Percentiles rank a stretch among this genome's conserved stretches.
Evolutionary conservation across 2,329 filamentous ascomycete genomes (phyloP).

Genomic region (Phyllosticta citribraziliensis): DNA sequence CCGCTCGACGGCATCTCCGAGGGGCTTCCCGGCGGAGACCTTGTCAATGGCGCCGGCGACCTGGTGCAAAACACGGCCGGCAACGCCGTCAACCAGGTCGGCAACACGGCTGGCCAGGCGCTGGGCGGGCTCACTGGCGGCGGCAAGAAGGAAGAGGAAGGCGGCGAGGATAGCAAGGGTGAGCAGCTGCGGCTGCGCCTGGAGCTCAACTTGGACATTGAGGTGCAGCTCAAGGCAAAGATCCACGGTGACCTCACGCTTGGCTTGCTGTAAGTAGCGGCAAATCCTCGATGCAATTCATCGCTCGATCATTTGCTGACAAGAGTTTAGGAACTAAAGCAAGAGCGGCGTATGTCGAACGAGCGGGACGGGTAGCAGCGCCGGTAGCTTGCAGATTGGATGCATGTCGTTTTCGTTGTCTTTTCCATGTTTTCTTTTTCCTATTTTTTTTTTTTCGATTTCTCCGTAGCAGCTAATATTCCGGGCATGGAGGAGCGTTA

Average conservation of each 20-base stretch:
- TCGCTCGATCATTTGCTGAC: not conserved
- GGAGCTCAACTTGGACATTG: conserved; percentile 53
- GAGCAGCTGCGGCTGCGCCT: conserved; percentile 47
- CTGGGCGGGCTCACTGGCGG: conserved; percentile 39
- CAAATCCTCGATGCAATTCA: not conserved
- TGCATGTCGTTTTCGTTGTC: not conserved
- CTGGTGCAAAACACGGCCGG: conserved; percentile 48
- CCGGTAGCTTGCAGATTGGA: not conserved
- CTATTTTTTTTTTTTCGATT: not conserved
- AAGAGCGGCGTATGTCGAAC: not conserved
- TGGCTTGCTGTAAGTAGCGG: conserved; percentile 39
- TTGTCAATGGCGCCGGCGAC: conserved; percentile 43
- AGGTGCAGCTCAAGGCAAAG: conserved; percentile 55
- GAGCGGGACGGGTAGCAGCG: not conserved
- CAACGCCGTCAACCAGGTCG: conserved; percentile 39
- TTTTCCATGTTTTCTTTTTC: not conserved
- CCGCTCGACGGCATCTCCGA: conserved; percentile 49
- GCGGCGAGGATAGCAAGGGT: conserved; percentile 27
- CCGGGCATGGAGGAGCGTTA: not conserved
- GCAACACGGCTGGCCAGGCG: conserved; percentile 35
- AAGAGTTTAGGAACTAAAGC: conserved; percentile 10
- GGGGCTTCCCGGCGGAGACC: conserved; percentile 41
- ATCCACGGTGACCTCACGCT: conserved; percentile 55
- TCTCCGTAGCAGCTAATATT: not conserved
- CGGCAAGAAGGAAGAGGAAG: conserved; percentile 24